Evolutionary conservation across 805 yeast genomes (phyloP).

Genomic region (Pichia kluyveri): DNA sequence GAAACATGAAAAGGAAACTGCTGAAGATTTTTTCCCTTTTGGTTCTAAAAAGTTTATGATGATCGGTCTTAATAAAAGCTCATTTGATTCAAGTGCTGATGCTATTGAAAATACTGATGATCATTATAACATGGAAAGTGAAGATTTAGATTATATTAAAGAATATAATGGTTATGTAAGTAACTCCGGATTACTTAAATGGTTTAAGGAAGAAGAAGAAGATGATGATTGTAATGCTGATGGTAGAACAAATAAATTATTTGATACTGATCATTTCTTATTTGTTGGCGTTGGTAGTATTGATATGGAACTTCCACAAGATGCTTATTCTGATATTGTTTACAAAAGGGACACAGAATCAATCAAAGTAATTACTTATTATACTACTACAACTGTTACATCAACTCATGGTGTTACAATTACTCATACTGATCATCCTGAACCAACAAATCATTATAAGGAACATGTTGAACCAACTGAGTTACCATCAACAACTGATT

Average conservation of each 20-base stretch:
- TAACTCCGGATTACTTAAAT: background rate
- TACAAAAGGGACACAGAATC: background rate
- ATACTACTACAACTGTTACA: slow-evolving; percentile 11
- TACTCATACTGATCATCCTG: background rate
- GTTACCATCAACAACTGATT: background rate
- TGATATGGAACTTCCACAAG: background rate
- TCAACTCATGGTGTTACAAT: slow-evolving; percentile 1
- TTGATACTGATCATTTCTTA: slow-evolving; percentile 19
- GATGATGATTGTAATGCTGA: slow-evolving; percentile 12
- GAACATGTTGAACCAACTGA: background rate
- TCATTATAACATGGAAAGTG: background rate
- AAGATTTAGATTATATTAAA: background rate
- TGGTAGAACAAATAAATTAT: slow-evolving; percentile 6
- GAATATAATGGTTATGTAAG: background rate
- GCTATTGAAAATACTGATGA: background rate
- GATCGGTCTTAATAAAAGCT: slow-evolving; percentile 13
- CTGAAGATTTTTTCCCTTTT: slow-evolving; percentile 16
- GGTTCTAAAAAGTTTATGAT: slow-evolving; percentile 20
- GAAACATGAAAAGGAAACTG: slow-evolving; percentile 12
- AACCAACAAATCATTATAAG: background rate
- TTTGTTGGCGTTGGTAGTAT: slow-evolving; percentile 23
- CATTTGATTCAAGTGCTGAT: background rate
- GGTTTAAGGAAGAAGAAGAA: slow-evolving; percentile 11
- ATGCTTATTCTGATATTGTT: background rate
- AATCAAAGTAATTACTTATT: slow-evolving; percentile 3